Base-by-base conservation (phyloP, 768 basidiomycete species). In the Cantharellus cinnabarinus region DNA sequence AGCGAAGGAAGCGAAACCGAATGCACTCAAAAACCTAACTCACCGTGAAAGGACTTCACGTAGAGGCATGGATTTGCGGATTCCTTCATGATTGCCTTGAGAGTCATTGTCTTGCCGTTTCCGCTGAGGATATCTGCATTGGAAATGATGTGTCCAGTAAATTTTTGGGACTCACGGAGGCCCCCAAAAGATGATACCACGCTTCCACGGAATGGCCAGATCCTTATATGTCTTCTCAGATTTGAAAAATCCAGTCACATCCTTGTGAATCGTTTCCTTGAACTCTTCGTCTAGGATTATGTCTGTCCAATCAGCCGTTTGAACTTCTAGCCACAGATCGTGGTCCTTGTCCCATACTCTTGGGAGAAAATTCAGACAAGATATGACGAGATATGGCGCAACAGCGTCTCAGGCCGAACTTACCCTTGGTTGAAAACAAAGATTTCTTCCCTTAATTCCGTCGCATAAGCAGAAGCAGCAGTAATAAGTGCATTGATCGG, bases 191-290 rank as follows among this genome's bases (percentile, higher is more conserved):
- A 90, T 87, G 61, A 89, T 14, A 50, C 42, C 0, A 63, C 81
- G 82, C 78, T 88, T 90, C 88, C 88, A 90, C 0, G 88, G 82
- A 59, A 89, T 85, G 1, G 75, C 75, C 2, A 89, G 73, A 15
- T 79, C 77, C 68, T 80, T 82, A 71, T 89, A 90, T 2, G 83
- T 70, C 57, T 73, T 65, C 64, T 87, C 79, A 0, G 83, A 82
- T n/a, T 75, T 72, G 68, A 88, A 89, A 73, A 91, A 91, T 0
- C 82, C 83, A 40, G 78, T 76, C 4, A 89, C 73, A 53, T 90
- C 89, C 64, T 85, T 81, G 69, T 81, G 76, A 34, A 91, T 61
- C 2, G 72, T 70, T 41, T 70, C 70, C 71, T 90, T 90, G 71
- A 81, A 83, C 3, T 74, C 73, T 0, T 79, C 76, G 61, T 82